Evolutionary conservation across 176 grass and related monocot species (phyloP).

Genomic region (Oryza brachyantha): DNA sequence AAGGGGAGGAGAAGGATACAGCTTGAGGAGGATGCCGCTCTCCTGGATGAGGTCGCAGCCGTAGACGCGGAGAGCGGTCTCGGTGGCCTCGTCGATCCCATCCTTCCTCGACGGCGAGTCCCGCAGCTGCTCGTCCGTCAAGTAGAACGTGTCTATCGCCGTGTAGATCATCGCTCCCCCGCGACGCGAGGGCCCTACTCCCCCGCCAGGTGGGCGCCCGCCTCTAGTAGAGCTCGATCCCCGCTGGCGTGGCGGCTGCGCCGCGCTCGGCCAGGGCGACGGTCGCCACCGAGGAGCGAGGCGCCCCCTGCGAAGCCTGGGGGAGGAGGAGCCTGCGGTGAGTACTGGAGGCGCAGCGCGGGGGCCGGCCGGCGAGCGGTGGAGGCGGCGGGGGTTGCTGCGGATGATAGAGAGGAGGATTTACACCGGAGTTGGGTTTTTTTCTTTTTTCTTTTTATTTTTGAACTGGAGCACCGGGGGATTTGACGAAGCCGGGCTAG

Average conservation of each 20-base stretch:
- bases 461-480: too few relatives aligned
- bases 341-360: too few relatives aligned
- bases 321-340: neutral
- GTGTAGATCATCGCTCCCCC: conserved; percentile 68
- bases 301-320: too few relatives aligned
- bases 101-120: conserved; percentile 87
- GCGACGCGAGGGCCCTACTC: neutral
- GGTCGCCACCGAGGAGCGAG: neutral
- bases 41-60: conserved; percentile 93
- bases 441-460: too few relatives aligned
- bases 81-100: conserved; percentile 78
- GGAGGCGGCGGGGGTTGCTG: neutral
- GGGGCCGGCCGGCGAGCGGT: neutral
- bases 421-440: too few relatives aligned
- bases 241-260: neutral
- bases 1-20: conserved; percentile 59
- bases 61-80: conserved; percentile 71
- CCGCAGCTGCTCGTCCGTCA: conserved; percentile 72
- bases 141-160: conserved; percentile 89
- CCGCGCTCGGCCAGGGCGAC: neutral
- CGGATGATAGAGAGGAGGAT: too few relatives aligned
- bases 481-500: too few relatives aligned
- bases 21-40: conserved; percentile 80
- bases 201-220: neutral
- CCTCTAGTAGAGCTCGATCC: neutral